Evolutionary conservation across 1,284 basidiomycete species (phyloP).

Genomic region (Austropuccinia psidii): DNA sequence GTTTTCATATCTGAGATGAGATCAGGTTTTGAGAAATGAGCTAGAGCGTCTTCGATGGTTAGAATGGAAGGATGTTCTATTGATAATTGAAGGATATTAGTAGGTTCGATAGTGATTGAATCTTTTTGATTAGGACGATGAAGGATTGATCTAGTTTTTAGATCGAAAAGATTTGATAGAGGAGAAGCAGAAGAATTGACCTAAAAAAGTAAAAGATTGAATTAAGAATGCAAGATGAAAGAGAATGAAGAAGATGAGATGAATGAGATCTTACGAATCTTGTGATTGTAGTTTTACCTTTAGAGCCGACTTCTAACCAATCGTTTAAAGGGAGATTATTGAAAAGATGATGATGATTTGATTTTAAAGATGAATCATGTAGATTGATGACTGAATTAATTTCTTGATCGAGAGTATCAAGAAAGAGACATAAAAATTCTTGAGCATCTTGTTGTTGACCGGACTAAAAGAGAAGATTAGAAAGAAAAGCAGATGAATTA

Average conservation of each 20-base stretch:
- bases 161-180: conserved; percentile 85
- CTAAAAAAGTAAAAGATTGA: not conserved
- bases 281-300: conserved; percentile 11
- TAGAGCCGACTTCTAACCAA: conserved; percentile 19
- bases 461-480: conserved; percentile 22
- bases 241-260: not conserved
- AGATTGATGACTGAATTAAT: conserved; percentile 59
- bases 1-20: conserved; percentile 54
- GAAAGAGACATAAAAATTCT: conserved; percentile 95
- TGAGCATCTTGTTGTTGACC: conserved; percentile 98
- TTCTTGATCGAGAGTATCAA: conserved; percentile 93
- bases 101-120: conserved; percentile 83
- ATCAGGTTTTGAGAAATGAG: conserved; percentile 71
- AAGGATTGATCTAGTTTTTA: conserved; percentile 81
- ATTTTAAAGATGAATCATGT: conserved; percentile 42
- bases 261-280: conserved; percentile 21
- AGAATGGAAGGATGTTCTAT: conserved; percentile 73
- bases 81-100: conserved; percentile 79
- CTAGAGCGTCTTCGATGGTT: conserved; percentile 74
- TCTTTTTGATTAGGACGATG: conserved; percentile 71
- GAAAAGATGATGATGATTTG: not conserved
- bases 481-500: not conserved
- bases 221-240: not conserved
- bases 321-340: conserved; percentile 45
- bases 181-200: conserved; percentile 74